These are phyloP conservation scores for Eucalyptus sp. DNA, from an alignment of 345 rosid genomes.

Conservation along the genomic window DNA sequence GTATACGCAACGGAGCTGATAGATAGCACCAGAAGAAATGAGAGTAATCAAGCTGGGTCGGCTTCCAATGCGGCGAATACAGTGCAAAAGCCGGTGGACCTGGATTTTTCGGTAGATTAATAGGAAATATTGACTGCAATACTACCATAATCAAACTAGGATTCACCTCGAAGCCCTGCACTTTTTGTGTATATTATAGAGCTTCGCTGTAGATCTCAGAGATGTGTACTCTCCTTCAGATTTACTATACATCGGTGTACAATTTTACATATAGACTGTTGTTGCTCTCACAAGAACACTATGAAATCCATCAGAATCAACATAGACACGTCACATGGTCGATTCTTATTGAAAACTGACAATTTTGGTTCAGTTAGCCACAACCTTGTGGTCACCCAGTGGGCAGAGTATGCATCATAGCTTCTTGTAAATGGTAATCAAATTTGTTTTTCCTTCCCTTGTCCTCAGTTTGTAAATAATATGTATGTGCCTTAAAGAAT, in stretches of 20 bases:
- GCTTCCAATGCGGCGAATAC: neutral
- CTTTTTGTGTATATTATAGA: neutral
- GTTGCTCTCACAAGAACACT: neutral
- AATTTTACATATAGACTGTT: neutral
- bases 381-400: neutral
- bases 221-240: neutral
- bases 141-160: neutral
- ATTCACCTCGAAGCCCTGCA: neutral
- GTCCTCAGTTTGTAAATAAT: neutral
- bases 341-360: neutral
- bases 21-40: neutral
- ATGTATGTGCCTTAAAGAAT: neutral
- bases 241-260: neutral
- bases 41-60: neutral
- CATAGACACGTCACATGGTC: neutral
- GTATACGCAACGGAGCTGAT: neutral
- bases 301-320: neutral
- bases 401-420: neutral
- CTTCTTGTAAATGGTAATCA: neutral
- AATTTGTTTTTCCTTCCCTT: neutral
- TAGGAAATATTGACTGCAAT: neutral
- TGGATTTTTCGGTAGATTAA: neutral
- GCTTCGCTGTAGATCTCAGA: neutral
- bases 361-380: neutral
- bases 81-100: conserved; percentile 17